Evolutionary conservation across 1,139 yeast genomes (phyloP).

Genomic region (Zygosaccharomyces pseudobailii): DNA sequence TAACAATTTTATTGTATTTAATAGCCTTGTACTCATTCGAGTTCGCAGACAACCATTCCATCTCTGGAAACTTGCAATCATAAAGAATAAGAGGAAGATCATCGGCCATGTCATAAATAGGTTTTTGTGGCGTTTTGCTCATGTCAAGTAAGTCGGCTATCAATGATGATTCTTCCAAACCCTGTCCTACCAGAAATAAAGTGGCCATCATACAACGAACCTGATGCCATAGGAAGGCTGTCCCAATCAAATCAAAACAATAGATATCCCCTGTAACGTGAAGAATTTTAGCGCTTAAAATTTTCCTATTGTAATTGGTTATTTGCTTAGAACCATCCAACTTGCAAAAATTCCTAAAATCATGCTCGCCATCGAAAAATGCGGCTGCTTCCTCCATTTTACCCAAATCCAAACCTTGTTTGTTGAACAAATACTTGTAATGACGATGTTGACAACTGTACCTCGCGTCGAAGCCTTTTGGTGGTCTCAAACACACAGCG

Average conservation of each 20-base stretch:
- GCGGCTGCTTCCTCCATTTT: conserved; percentile 68
- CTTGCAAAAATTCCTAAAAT: conserved; percentile 91
- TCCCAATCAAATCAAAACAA: conserved; percentile 75
- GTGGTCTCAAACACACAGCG: conserved; percentile 78
- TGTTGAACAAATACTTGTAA: conserved; percentile 71
- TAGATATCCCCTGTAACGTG: conserved; percentile 43
- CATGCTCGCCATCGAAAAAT: conserved; percentile 69
- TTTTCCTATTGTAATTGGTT: conserved; percentile 60
- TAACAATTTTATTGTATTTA: conserved; percentile 26
- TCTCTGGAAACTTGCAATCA: conserved; percentile 70
- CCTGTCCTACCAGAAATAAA: conserved; percentile 75
- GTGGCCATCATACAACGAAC: conserved; percentile 93
- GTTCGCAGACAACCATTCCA: conserved; percentile 55
- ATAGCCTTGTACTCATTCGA: conserved; percentile 24
- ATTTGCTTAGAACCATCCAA: conserved; percentile 92
- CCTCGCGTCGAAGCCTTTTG: conserved; percentile 80
- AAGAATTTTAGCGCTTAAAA: conserved; percentile 49
- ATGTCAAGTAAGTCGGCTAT: conserved; percentile 58
- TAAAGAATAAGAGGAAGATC: conserved; percentile 86
- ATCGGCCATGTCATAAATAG: conserved; percentile 84
- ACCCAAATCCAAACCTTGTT: conserved; percentile 52
- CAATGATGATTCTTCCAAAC: conserved; percentile 56
- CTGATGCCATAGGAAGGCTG: conserved; percentile 97
- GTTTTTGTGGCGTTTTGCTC: conserved; percentile 58
- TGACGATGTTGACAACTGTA: conserved; percentile 83